Conservation (phyloP, 441 rosid species). For the Populus trichocarpa region DNA sequence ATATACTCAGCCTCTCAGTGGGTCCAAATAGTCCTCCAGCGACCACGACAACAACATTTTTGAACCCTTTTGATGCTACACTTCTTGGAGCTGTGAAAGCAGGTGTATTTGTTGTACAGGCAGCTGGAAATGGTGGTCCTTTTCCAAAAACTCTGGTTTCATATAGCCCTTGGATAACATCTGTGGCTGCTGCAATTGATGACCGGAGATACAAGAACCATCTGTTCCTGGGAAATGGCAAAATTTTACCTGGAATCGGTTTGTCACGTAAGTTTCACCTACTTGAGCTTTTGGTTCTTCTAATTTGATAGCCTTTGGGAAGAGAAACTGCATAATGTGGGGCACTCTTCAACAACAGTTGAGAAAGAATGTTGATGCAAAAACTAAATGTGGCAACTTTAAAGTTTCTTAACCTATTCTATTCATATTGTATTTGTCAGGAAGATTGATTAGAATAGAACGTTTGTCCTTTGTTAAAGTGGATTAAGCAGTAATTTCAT, state of each 20-base stretch:
- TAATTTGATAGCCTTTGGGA: neutral
- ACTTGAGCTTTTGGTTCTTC: slow-evolving; percentile 1
- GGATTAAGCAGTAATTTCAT: neutral
- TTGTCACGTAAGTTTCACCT: slow-evolving; percentile 68
- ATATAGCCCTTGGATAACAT: slow-evolving; percentile 94
- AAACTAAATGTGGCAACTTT: neutral
- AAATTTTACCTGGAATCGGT: slow-evolving; percentile 76
- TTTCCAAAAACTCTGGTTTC: slow-evolving; percentile 93
- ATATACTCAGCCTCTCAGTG: slow-evolving; percentile 92
- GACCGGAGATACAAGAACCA: slow-evolving; percentile 96
- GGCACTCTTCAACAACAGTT: neutral
- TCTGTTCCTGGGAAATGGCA: slow-evolving; percentile 81
- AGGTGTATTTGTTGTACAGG: slow-evolving; percentile 96
- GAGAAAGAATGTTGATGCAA: neutral
- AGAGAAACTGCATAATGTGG: neutral
- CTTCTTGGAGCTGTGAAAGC: slow-evolving; percentile 98
- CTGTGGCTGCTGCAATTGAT: slow-evolving; percentile 98
- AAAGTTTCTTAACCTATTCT: neutral
- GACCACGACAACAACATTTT: slow-evolving; percentile 75
- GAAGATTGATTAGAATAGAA: neutral
- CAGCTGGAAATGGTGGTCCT: slow-evolving; percentile 99
- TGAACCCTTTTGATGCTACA: slow-evolving; percentile 94
- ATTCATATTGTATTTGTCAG: neutral
- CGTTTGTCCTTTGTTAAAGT: neutral
- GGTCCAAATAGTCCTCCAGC: slow-evolving; percentile 98